These are phyloP conservation scores for Barbatosphaeria neglecta DNA, from an alignment of 495 filamentous ascomycete species.

Conservation along the genomic window DNA sequence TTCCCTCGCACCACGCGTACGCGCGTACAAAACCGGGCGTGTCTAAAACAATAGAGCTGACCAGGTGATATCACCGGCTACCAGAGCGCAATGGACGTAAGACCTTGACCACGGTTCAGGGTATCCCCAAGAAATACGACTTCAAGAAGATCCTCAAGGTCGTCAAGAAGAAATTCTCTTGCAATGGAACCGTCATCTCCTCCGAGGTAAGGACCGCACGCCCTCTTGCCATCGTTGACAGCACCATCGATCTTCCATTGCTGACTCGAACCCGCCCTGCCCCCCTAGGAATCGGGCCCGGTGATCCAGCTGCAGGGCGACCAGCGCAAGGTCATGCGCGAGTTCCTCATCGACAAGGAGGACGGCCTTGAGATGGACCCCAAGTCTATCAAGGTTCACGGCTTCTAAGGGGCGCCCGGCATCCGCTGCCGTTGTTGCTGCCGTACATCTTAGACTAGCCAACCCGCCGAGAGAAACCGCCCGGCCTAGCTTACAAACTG, in stretches of 20 bases:
- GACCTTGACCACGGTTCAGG: conserved; percentile 98
- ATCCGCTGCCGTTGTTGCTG: conserved; percentile 10
- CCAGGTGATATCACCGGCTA: conserved; percentile 6
- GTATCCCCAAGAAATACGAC: conserved; percentile 94
- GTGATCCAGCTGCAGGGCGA: conserved; percentile 99
- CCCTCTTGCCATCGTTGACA: too few relatives aligned
- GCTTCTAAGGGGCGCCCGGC: conserved; percentile 51
- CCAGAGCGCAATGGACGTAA: conserved; percentile 99
- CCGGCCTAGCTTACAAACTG: conserved; percentile 1
- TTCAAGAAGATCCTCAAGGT: conserved; percentile 99
- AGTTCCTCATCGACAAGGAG: conserved; percentile 92
- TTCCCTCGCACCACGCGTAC: neutral
- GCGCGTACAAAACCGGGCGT: too few relatives aligned
- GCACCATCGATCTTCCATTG: too few relatives aligned
- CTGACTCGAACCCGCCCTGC: too few relatives aligned
- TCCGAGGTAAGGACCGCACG: neutral
- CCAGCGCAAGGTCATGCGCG: conserved; percentile 95
- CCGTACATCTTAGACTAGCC: conserved; percentile 12
- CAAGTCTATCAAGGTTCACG: conserved; percentile 96
- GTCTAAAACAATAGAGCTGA: too few relatives aligned
- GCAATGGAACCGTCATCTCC: conserved; percentile 98
- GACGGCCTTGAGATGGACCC: conserved; percentile 81
- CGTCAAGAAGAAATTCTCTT: conserved; percentile 99
- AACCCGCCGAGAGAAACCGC: too few relatives aligned
- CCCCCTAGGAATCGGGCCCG: conserved; percentile 70